Base-by-base conservation (phyloP, 441 rosid genomes). In the Gossypium laxum region DNA sequence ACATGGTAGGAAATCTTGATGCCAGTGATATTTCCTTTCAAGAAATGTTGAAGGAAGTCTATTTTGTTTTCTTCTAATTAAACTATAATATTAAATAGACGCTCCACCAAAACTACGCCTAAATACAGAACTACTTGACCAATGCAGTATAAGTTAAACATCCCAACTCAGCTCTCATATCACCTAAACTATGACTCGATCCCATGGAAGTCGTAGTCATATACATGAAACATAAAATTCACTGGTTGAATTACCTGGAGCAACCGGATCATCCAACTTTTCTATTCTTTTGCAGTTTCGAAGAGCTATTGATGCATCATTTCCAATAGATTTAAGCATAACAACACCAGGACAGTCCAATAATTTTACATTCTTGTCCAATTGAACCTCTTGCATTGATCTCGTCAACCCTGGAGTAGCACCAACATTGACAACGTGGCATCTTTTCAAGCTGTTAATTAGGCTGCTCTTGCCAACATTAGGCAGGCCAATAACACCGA, bases 401-500 rank as follows among this genome's bases (percentile, higher is more conserved):
- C 91, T 90, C 8, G 97, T 94, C 69, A 94, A 76, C 32, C 98
- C 99, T 38, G 99, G 98, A 59, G 99, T 90, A 50, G 97, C 86
- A 52, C 99, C 99, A 55, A 88, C 99, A 82, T 90, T 88, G 67
- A 81, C 98, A 67, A 90, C 99, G 68, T 89, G 97, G 57, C 85
- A 82, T 81, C 98, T 87, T 85, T 92, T 94, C 85, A 94, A 85
- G 83, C 99, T 94, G 84, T 94, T 94, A 32, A 94, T 94, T 63
- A 94, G 89, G 84, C 99, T 94, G 79, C 98, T 94, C 86, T 94
- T 94, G 62, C 98, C 99, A 26, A 94, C 98, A 85, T 92, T 94
- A 71, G 98, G 98, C 72, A 92, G 82, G 64, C 99, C 99, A 61
- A 94, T 89, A 32, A 94, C 78, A 67, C 98, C 98, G 15, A 94